These are phyloP conservation scores for Cyclospora cayetanensis DNA, from an alignment of 169 alveolate species.

Conservation along the genomic window DNA sequence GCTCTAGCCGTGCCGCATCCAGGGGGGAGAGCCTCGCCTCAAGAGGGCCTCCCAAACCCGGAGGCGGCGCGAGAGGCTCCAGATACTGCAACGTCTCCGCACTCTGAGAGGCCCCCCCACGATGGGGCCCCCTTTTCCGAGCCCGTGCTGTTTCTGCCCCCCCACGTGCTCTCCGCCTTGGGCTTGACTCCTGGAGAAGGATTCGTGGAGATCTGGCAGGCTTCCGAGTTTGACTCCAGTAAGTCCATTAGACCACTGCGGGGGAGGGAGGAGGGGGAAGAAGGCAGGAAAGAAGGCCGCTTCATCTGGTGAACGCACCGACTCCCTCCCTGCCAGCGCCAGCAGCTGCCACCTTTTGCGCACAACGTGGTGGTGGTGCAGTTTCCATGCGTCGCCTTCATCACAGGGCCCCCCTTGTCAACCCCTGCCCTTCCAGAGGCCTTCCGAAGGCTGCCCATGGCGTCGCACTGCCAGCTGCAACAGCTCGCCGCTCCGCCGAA, in stretches of 20 bases:
- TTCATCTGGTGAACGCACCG: too few species aligned
- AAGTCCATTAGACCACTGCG: too few species aligned
- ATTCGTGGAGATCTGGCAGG: neutral
- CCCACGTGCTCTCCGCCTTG: neutral
- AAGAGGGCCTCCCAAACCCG: neutral
- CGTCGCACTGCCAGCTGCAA: neutral
- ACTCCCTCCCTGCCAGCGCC: neutral
- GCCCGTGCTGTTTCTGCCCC: neutral
- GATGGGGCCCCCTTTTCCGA: too few species aligned
- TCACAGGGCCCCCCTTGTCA: neutral
- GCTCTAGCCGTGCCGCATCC: neutral
- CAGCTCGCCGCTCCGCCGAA: neutral
- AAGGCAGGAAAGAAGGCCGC: too few species aligned
- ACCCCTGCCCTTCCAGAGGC: too few species aligned
- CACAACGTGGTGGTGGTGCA: neutral
- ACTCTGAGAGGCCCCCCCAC: neutral
- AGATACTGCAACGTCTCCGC: neutral
- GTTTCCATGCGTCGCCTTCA: neutral
- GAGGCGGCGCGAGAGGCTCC: neutral
- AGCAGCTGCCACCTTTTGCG: neutral
- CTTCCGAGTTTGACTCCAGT: neutral
- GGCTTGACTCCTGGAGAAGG: neutral
- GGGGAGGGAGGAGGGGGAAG: neutral
- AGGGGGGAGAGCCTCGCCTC: too few species aligned
- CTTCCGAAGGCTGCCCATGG: neutral